A percentile compares a stretch with the other conserved stretches of the same genome.
phyloP scores from a whole-genome alignment of 371 early-diverging fungal species.

The Nematocida displodere region DNA sequence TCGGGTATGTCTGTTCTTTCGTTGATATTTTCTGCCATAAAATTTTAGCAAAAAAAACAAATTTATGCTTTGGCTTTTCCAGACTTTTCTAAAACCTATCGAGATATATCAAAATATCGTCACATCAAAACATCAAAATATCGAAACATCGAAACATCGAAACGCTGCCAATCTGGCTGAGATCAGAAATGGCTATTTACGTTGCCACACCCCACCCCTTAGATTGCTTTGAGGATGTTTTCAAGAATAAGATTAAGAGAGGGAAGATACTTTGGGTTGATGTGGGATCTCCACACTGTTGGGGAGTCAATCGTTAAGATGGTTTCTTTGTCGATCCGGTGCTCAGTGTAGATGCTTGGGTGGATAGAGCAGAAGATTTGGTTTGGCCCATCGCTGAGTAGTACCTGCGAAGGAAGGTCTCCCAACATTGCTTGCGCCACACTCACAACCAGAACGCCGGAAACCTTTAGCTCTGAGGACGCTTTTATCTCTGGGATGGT shows the following conservation, averaged over 20 bases:
- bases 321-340: conserved; percentile 22
- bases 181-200: too few relatives aligned
- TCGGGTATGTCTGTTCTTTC: background rate
- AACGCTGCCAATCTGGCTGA: too few relatives aligned
- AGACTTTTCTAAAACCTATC: conserved; percentile 39
- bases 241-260: conserved; percentile 2
- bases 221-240: conserved; percentile 5
- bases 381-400: conserved; percentile 18
- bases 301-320: conserved; percentile 33
- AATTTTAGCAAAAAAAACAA: background rate
- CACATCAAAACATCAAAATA: too few relatives aligned
- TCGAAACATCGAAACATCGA: too few relatives aligned
- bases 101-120: too few relatives aligned
- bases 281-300: conserved; percentile 33
- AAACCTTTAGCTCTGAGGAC: background rate
- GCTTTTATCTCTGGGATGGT: background rate
- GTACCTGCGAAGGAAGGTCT: background rate
- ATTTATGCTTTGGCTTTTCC: conserved; percentile 39
- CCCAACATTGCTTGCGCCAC: background rate
- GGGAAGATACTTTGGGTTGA: background rate
- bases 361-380: conserved; percentile 31
- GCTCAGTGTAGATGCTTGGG: background rate
- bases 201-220: too few relatives aligned
- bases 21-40: conserved; percentile 18
- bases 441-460: conserved; percentile 6